A percentile compares a stretch with the other conserved stretches of the same genome.
Evolutionary conservation across 352 stramenopile genomes (phyloP).

Genomic region (Globisporangium spiculum): DNA sequence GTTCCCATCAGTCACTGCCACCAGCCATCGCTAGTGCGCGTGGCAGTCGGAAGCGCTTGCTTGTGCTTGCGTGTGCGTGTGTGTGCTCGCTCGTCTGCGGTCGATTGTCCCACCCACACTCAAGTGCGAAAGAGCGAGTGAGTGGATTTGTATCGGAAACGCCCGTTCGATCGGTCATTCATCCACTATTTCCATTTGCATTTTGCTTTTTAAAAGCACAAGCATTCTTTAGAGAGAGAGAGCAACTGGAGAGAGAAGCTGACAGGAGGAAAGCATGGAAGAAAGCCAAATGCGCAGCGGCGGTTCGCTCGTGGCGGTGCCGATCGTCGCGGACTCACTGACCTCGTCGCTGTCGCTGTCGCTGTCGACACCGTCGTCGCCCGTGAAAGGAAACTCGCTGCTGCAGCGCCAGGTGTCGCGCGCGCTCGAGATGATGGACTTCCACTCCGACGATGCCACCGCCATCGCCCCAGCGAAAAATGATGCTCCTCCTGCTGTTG

Average conservation of each 20-base stretch:
- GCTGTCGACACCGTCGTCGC: constrained; percentile 16
- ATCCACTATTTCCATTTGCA: background rate
- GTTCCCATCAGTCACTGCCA: background rate
- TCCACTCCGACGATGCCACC: constrained; percentile 23
- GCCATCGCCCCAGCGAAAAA: constrained; percentile 4
- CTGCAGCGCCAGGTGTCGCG: constrained; percentile 49
- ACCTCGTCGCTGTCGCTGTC: background rate
- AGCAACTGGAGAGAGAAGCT: background rate
- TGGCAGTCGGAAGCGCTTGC: background rate
- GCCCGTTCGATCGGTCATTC: background rate
- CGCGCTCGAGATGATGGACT: constrained; percentile 48
- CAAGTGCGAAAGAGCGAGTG: background rate
- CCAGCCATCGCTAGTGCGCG: background rate
- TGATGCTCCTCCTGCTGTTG: background rate
- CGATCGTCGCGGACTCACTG: background rate
- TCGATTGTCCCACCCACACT: background rate
- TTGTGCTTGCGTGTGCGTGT: background rate
- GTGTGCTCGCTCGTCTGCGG: background rate
- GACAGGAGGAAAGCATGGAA: constrained; percentile 9
- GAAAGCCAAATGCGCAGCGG: background rate
- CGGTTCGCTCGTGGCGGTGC: background rate
- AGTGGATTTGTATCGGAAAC: background rate
- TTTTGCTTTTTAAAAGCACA: background rate
- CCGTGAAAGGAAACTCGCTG: constrained; percentile 19
- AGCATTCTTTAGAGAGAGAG: background rate